Base-by-base conservation (phyloP, 2,329 filamentous ascomycete genomes). In the Colletotrichum coccodes region DNA sequence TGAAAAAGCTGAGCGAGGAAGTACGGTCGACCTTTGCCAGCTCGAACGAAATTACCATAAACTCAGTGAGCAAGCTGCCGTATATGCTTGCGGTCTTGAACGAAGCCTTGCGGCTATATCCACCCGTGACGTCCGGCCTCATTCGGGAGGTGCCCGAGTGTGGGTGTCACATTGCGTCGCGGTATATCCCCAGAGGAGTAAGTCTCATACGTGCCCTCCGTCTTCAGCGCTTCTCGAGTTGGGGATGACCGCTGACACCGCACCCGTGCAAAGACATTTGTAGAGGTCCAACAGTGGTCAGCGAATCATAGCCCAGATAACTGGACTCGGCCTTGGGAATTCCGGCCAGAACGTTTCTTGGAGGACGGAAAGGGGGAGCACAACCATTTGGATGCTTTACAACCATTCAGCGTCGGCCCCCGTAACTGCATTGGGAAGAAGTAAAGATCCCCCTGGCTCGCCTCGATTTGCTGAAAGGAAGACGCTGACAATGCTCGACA, bases 41-140 rank as follows among this genome's bases (percentile, higher is more conserved):
- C 0, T 75, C 80, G 28, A 73, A 76, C 0, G 80, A 85, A 4
- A 85, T 86, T 52, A 78, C 72, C 18, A 67, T 81, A n/a, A 68
- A 69, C 12, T 74, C 75, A 3, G 74, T 78, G 2, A 69, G 71
- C 49, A 67, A 72, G 7, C 72, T 84, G 0, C 44, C 72, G 0
- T 86, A 85, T 60, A 75, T 85, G 72, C 70, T 76, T 7, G 83
- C 83, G 3, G 77, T 77, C 28, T 70, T 85, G 3, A 74, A 84
- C 2, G 84, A 86, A 71, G 73, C 76, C 0, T 69, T 86, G n/a
- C 78, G 84, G 0, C 52, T 74, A n/a, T 76, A 76, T 69, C 80
- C 82, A 4, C 75, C 73, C 0, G 71, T 72, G 2, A 60, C 71
- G 30, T 73, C 67, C 6, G 72, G 70, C 0, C 64, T 77, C 5